Conservation (phyloP, 2,329 filamentous ascomycete species). For the Colletotrichum sp. region DNA sequence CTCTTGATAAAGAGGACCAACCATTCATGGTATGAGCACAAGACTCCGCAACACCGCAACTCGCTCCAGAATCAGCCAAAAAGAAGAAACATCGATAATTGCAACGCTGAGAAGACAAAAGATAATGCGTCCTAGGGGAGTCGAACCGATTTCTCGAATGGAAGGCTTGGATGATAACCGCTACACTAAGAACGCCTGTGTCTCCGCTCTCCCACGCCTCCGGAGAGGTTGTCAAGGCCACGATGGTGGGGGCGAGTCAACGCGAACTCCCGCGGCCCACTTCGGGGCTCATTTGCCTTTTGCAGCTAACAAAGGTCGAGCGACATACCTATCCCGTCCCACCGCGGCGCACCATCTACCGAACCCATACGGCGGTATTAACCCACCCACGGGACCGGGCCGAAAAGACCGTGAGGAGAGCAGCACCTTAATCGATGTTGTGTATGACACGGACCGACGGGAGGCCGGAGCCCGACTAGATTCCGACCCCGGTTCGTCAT, state of each 20-base stretch:
- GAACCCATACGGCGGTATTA: background rate
- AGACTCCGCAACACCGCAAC: background rate
- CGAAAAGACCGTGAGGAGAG: background rate
- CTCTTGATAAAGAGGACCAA: accelerated
- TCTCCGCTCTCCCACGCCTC: accelerated
- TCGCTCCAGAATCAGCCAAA: accelerated
- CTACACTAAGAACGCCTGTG: background rate
- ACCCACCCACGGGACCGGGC: background rate
- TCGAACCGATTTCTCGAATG: background rate
- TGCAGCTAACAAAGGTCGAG: background rate
- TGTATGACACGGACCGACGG: background rate
- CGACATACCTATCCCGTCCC: accelerated
- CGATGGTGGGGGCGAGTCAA: background rate
- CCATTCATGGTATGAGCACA: background rate
- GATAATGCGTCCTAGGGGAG: background rate
- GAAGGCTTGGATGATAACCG: background rate
- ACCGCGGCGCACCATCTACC: background rate
- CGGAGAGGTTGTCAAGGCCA: background rate
- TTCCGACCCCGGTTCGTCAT: background rate
- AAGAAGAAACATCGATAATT: background rate
- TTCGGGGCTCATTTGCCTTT: background rate
- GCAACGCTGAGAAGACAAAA: background rate
- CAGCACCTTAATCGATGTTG: background rate
- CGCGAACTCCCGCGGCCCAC: background rate
- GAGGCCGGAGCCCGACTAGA: background rate